Evolutionary conservation across 2,329 filamentous ascomycete genomes (phyloP).

Genomic region (Tolypocladium amazonense): DNA sequence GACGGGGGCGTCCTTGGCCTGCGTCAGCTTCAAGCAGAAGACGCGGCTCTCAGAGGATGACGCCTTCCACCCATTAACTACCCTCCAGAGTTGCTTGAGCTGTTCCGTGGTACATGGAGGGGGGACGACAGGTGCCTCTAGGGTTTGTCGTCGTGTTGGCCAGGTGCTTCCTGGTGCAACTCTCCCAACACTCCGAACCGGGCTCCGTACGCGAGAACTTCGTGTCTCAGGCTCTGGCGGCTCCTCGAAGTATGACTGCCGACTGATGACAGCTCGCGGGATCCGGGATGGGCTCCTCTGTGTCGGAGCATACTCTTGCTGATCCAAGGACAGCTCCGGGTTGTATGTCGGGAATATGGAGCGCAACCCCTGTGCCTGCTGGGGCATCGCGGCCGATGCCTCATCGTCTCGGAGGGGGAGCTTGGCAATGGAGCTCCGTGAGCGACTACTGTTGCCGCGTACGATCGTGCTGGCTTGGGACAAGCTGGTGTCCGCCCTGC

Average conservation of each 20-base stretch:
- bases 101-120: conserved; percentile 47
- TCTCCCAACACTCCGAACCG: conserved; percentile 5
- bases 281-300: conserved; percentile 54
- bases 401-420: conserved; percentile 29
- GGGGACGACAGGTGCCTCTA: conserved; percentile 33
- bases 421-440: conserved; percentile 48
- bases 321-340: conserved; percentile 51
- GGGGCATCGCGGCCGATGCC: conserved; percentile 13
- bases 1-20: conserved; percentile 49
- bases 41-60: conserved; percentile 45
- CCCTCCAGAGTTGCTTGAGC: conserved; percentile 56
- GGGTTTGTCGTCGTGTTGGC: conserved; percentile 20
- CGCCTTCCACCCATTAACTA: conserved; percentile 59
- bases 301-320: conserved; percentile 61
- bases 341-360: conserved; percentile 74
- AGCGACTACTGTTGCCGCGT: conserved; percentile 36
- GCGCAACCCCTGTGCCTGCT: conserved; percentile 30
- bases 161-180: conserved; percentile 6
- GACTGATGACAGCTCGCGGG: conserved; percentile 53
- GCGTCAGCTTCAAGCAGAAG: conserved; percentile 47
- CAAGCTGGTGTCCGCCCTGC: conserved; percentile 38
- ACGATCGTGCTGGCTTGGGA: conserved; percentile 40
- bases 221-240: neutral
- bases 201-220: conserved; percentile 9
- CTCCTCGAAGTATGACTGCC: conserved; percentile 43